Evolutionary conservation across 2,329 filamentous ascomycete genomes (phyloP), one percentile per base, ranked within the genome.

Genomic region (Hymenoscyphus infarciens): DNA sequence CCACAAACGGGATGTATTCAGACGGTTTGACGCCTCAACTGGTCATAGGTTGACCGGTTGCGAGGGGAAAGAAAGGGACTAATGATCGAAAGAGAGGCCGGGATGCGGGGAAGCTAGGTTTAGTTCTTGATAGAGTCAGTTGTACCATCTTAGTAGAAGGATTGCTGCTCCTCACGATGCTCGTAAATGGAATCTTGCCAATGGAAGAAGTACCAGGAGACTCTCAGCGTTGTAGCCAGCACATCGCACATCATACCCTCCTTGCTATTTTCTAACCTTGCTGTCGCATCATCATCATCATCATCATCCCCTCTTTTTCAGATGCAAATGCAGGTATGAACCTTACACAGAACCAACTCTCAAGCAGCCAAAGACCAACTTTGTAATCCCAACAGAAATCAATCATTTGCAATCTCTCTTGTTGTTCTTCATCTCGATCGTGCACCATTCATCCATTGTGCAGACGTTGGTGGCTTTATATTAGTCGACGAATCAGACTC

Each of bases 281-380:
- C 6, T 49, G 42, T 49, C 42, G 42, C 42, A 49, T 49, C 42
- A 49, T 49, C n/a, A n/a, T n/a, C n/a, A n/a, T n/a, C n/a, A n/a
- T n/a, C 42, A 19, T 2, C 42, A 19, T 52, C 45, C 19, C 45
- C 19, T 25, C 45, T 52, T 52, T 22, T 49, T 22, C 22, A 22
- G 35, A 38, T 22, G 45, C 11, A 52, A 52, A 25, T 49, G 42
- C 45, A 52, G 19, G 19, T 22, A 52, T 52, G 10, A 52, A 52
- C 45, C 45, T 22, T 10, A 7, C 11, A 13, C 19, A 3, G 2
- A 25, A 25, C 22, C 45, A 52, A 52, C 45, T 38, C 13, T 16
- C 13, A 3, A 52, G 7, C 19, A 15, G 3, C 19, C 2, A 10
- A 22, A 25, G 13, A 25, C 45, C 19, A 52, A 22, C 19, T 52